A percentile compares a stretch with the other conserved stretches of the same genome.
These are phyloP conservation scores for Penicillium ucsense DNA, from an alignment of 495 filamentous ascomycete species.

Conservation along the genomic window DNA sequence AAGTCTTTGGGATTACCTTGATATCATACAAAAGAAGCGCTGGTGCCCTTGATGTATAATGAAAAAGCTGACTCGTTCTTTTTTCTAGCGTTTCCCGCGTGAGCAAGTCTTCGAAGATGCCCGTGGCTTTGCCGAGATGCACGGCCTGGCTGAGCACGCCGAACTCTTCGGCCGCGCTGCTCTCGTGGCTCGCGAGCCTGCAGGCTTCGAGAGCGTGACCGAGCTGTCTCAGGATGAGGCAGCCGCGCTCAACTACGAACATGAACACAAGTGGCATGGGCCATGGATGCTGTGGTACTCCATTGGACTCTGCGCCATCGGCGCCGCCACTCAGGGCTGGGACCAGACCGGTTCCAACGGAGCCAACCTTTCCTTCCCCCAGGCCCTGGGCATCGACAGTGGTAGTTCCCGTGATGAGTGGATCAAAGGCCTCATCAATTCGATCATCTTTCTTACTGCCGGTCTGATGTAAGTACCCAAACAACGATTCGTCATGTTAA, in stretches of 20 bases:
- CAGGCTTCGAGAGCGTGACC: conserved; percentile 5
- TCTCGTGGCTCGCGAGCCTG: conserved; percentile 23
- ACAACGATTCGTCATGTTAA: background rate
- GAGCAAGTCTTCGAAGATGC: conserved; percentile 28
- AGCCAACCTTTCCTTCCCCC: conserved; percentile 50
- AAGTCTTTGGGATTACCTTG: no score
- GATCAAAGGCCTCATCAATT: conserved; percentile 52
- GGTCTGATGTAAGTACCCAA: conserved; percentile 33
- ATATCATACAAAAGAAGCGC: no score
- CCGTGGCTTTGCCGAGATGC: conserved; percentile 24
- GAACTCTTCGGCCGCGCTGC: conserved; percentile 33
- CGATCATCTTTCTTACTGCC: conserved; percentile 25
- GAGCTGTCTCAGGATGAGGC: conserved; percentile 17
- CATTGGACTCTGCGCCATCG: conserved; percentile 23
- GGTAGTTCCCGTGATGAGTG: conserved; percentile 36
- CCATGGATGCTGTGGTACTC: conserved; percentile 27
- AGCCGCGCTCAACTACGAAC: conserved; percentile 17
- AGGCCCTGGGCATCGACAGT: conserved; percentile 39
- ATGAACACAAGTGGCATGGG: conserved; percentile 27
- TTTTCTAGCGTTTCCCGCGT: conserved; percentile 20
- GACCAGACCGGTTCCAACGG: conserved; percentile 63
- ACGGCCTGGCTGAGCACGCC: conserved; percentile 32
- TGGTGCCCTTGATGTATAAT: no score
- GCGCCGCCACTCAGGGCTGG: conserved; percentile 42
- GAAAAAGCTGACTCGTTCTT: background rate